phyloP scores from a whole-genome alignment of 2,329 filamentous ascomycete species.

The Fusarium sp. region DNA sequence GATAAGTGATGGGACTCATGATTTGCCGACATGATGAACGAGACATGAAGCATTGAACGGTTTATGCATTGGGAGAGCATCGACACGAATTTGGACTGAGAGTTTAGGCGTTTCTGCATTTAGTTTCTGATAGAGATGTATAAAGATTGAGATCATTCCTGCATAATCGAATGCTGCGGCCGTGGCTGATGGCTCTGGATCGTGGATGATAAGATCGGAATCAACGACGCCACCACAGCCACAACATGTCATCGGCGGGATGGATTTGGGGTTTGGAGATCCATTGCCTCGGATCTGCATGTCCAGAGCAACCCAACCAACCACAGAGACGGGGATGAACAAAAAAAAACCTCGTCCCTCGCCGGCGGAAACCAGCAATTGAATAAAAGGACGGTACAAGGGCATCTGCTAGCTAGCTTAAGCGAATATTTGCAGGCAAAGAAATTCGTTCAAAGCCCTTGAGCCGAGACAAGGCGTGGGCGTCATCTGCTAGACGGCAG shows the following conservation, averaged over 20 bases:
- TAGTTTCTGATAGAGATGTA: not conserved
- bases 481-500: slow-evolving; percentile 26
- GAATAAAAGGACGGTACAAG: slow-evolving; percentile 7
- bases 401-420: not conserved
- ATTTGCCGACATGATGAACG: slow-evolving; percentile 37
- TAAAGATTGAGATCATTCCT: not conserved
- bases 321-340: not conserved
- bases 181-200: slow-evolving; percentile 6
- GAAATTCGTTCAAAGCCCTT: slow-evolving; percentile 33
- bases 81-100: slow-evolving; percentile 15
- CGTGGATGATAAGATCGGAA: slow-evolving; percentile 12
- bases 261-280: not conserved
- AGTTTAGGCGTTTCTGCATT: slow-evolving; percentile 31
- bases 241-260: slow-evolving; percentile 1
- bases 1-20: slow-evolving; percentile 60
- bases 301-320: not conserved
- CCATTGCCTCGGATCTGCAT: slow-evolving; percentile 10
- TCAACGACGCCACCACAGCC: slow-evolving; percentile 6
- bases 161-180: not conserved
- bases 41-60: slow-evolving; percentile 42
- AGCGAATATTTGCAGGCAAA: slow-evolving; percentile 27
- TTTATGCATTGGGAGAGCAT: slow-evolving; percentile 9
- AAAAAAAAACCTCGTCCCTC: not conserved
- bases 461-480: slow-evolving; percentile 50
- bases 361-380: slow-evolving; percentile 10